Base-by-base conservation (phyloP, 805 yeast species). In the Schizosaccharomyces japonicus region DNA sequence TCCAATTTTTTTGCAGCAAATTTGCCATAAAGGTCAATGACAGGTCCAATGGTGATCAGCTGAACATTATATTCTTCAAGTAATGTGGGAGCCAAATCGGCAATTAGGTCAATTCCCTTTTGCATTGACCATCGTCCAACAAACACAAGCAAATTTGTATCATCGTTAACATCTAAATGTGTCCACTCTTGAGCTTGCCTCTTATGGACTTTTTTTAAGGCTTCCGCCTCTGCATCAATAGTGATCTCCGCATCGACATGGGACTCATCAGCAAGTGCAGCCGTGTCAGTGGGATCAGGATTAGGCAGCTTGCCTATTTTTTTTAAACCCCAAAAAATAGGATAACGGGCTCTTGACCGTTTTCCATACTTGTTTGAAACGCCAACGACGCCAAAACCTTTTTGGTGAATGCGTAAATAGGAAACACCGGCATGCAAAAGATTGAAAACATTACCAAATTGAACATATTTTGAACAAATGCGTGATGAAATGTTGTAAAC, bases 61-160 rank as follows among this genome's bases (percentile, higher is more conserved):
- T 42, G 46, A 27, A 27, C 46, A 42, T 27, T 27, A 17, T 8
- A 42, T 8, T 42, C 46, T 42, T 42, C 15, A 2, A 42, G 21
- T 13, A 42, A 28, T 17, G 30, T 5, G 13, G 46, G 46, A 2
- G 33, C 31, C 17, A 42, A 23, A 27, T 42, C 46, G 13, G 46
- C 46, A 17, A 42, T 42, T 8, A 42, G 27, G 29, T 42, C 46
- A 17, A 42, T 17, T 8, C 46, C 46, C 29, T 42, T 42, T 30
- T 42, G 46, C 46, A 42, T 42, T 15, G 46, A 42, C 46, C 46
- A 42, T 10, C 46, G 23, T 15, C 46, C 46, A 7, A 42, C 46
- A 13, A 42, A 42, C 4, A 42, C 46, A 4, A 42, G 30, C 31
- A 42, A n/a, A 27, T 42, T 30, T 7, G 46, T 30, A 8, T 25